Evolutionary conservation across 2,329 filamentous ascomycete genomes (phyloP).

Genomic region (Ophiognomonia clavigignenti-juglandacearum): DNA sequence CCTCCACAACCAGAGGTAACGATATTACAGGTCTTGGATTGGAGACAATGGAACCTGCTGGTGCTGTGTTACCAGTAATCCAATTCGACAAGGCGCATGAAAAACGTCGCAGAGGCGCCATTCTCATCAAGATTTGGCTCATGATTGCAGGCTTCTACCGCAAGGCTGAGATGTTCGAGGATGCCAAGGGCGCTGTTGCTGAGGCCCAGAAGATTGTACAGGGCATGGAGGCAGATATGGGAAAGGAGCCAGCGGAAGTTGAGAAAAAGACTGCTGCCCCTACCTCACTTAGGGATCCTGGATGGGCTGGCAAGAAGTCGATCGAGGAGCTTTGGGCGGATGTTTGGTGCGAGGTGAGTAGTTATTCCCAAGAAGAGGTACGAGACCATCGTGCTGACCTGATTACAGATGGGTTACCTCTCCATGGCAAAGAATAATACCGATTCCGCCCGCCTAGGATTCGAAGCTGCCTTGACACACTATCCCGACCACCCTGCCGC

Average conservation of each 20-base stretch:
- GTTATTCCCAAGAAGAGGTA: background rate
- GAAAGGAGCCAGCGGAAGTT: constrained; percentile 54
- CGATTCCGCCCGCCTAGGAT: constrained; percentile 68
- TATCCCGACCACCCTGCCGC: constrained; percentile 75
- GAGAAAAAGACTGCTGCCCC: constrained; percentile 58
- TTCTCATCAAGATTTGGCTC: constrained; percentile 79
- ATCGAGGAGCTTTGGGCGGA: constrained; percentile 83
- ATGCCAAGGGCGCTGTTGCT: constrained; percentile 71
- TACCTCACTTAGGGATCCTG: constrained; percentile 55
- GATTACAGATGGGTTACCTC: constrained; percentile 51
- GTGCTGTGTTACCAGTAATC: constrained; percentile 45
- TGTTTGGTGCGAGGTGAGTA: constrained; percentile 71
- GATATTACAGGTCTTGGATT: constrained; percentile 35
- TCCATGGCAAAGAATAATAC: constrained; percentile 56
- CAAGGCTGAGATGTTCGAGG: constrained; percentile 72
- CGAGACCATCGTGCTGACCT: background rate
- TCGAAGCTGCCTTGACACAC: constrained; percentile 77
- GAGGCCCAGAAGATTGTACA: constrained; percentile 78
- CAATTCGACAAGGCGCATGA: constrained; percentile 52
- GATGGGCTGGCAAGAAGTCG: constrained; percentile 77
- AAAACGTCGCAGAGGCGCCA: constrained; percentile 42
- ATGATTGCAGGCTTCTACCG: constrained; percentile 86
- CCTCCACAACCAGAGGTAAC: constrained; percentile 34
- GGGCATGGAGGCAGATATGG: constrained; percentile 62
- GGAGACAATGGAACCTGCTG: constrained; percentile 38